Evolutionary conservation across 805 yeast genomes (phyloP), one percentile per base, ranked within the genome.

Genomic region (Kazachstania africana): DNA sequence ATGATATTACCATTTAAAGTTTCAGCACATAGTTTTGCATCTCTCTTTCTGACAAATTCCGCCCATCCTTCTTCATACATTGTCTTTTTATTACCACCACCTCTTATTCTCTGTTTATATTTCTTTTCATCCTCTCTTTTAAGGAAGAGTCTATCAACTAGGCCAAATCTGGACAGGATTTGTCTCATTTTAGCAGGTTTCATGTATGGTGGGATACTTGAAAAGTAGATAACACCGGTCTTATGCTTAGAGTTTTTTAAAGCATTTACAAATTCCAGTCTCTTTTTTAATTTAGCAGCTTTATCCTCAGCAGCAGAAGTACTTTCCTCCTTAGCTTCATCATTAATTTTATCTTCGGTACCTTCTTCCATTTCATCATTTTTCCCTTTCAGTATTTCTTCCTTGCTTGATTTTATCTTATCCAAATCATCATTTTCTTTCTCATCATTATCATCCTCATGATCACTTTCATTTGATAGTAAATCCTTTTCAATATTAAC

Each of bases 31-130:
- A 84, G 55, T 51, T 88, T 88, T 1, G 97, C 98, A 46, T 84
- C 82, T 44, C 69, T 71, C 51, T 91, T 91, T 47, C 73, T 72
- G 16, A 68, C 60, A 55, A 82, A 91, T 58, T 91, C 98, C 6
- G 81, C 91, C 98, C 98, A 91, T 10, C 98, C 98, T 62, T 88
- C 98, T 18, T 79, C 82, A 50, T 72, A 91, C 59, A 71, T 78
- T 50, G 69, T 68, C 57, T 87, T 87, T 55, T 84, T 85, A 55
- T 88, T 91, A 15, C 98, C 97, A 10, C 97, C 97, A 39, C 72
- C 69, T 47, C 78, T 80, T 14, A 82, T 74, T 45, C 98, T 64
- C 30, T 68, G 65, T 31, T 70, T 72, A 46, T 84, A 66, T 6
- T 66, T 66, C 18, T 68, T 62, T 8, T 74, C 67, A 40, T 78